These are phyloP conservation scores for Lentinula sp. DNA, from an alignment of 768 basidiomycete genomes.

Conservation along the genomic window DNA sequence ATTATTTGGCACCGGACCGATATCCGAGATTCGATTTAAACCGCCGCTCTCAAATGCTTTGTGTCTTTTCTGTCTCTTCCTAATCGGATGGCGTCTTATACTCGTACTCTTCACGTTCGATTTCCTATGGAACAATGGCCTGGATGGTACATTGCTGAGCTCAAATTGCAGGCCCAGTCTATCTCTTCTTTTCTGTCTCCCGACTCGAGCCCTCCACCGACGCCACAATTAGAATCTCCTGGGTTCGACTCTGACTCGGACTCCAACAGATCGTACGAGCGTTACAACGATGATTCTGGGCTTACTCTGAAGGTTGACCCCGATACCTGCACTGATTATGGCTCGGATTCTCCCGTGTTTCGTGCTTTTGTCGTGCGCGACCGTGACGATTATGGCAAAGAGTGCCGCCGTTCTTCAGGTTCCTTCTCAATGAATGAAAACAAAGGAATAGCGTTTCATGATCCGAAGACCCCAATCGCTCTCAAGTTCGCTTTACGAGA, in stretches of 20 bases:
- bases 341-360: constrained; percentile 32
- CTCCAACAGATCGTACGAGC: not conserved
- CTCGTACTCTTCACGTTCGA: constrained; percentile 21
- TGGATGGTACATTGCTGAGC: constrained; percentile 28
- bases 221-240: too few species aligned
- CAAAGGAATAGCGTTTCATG: constrained; percentile 2
- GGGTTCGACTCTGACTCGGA: not conserved
- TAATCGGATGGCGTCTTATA: not conserved
- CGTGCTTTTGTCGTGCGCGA: constrained; percentile 15
- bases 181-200: constrained; percentile 3
- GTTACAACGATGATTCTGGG: not conserved
- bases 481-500: constrained; percentile 35
- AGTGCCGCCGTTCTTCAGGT: constrained; percentile 9
- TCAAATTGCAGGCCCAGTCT: constrained; percentile 17
- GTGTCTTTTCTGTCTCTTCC: not conserved
- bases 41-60: too few species aligned
- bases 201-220: too few species aligned
- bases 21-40: too few species aligned
- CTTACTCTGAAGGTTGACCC: constrained; percentile 25
- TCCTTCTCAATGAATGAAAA: not conserved
- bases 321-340: constrained; percentile 24
- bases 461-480: not conserved
- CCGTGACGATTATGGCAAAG: not conserved
- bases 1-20: too few species aligned
- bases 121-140: constrained; percentile 27